Conservation (phyloP, 2,329 filamentous ascomycete genomes). For the Trichoderma sp. region DNA sequence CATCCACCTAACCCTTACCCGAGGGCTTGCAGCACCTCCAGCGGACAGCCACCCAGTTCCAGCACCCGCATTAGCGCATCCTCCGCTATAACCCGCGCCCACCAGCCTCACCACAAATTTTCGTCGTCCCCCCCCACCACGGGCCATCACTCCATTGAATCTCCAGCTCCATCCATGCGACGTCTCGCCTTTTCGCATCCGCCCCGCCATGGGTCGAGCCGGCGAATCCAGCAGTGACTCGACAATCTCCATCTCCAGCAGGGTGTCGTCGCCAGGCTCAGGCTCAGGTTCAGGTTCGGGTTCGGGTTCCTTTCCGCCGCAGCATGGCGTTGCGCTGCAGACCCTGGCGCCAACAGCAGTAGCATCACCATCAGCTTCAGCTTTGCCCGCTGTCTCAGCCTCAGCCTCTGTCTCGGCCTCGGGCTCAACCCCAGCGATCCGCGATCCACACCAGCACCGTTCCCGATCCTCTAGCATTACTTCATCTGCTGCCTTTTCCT, state of each 20-base stretch:
- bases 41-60: not conserved
- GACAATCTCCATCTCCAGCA: constrained; percentile 17
- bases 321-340: constrained; percentile 39
- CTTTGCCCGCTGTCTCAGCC: constrained; percentile 24
- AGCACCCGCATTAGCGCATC: constrained; percentile 6
- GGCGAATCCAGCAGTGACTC: constrained; percentile 31
- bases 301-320: constrained; percentile 35
- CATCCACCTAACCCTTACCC: too few relatives aligned
- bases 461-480: constrained; percentile 9
- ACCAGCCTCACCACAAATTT: not conserved
- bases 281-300: too few relatives aligned
- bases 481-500: not conserved
- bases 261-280: constrained; percentile 29
- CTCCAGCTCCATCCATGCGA: not conserved
- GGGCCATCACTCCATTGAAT: not conserved
- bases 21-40: too few relatives aligned
- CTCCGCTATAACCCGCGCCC: constrained; percentile 1
- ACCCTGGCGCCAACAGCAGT: constrained; percentile 35
- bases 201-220: constrained; percentile 37
- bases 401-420: constrained; percentile 13
- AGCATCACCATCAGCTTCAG: not conserved
- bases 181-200: constrained; percentile 29
- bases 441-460: constrained; percentile 14
- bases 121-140: constrained; percentile 12
- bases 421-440: constrained; percentile 7